These are phyloP conservation scores for Aspergillus ibericus DNA, from an alignment of 2,329 filamentous ascomycete genomes.

Conservation along the genomic window DNA sequence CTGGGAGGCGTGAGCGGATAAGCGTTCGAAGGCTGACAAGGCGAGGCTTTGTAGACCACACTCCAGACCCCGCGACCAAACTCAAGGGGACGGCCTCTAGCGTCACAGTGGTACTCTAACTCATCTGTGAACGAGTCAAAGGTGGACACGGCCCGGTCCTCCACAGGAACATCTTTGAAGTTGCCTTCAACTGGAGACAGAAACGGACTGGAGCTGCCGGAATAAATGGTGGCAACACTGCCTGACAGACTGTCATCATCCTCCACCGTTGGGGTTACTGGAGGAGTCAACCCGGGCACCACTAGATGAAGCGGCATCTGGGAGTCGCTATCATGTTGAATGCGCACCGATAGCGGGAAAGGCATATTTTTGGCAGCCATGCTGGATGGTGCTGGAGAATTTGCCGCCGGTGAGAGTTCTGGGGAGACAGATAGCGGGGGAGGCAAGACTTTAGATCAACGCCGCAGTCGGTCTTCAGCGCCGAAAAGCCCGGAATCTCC, in stretches of 20 bases:
- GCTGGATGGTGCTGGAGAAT: background rate
- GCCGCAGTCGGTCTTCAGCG: background rate
- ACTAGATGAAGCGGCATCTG: slow-evolving; percentile 14
- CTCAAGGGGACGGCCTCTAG: slow-evolving; percentile 32
- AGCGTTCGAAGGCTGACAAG: slow-evolving; percentile 15
- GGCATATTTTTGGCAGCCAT: slow-evolving; percentile 21
- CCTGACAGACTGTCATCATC: slow-evolving; percentile 17
- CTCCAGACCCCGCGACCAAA: slow-evolving; percentile 51
- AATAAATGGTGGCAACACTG: slow-evolving; percentile 6
- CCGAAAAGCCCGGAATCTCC: background rate
- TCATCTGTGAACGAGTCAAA: slow-evolving; percentile 32
- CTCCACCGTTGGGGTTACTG: slow-evolving; percentile 35
- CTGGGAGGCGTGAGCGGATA: slow-evolving; percentile 33
- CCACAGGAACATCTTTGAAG: background rate
- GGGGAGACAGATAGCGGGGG: slow-evolving; percentile 1
- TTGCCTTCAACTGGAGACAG: slow-evolving; percentile 8
- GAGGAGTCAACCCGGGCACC: slow-evolving; percentile 33
- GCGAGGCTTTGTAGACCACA: slow-evolving; percentile 46
- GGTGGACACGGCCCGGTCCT: slow-evolving; percentile 3
- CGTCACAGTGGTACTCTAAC: slow-evolving; percentile 33
- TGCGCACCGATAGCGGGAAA: slow-evolving; percentile 31
- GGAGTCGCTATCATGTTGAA: slow-evolving; percentile 15
- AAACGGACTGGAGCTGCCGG: slow-evolving; percentile 6
- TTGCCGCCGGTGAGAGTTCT: background rate
- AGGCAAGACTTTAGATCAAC: slow-evolving; percentile 2